Conservation (phyloP, 2,329 filamentous ascomycete genomes). For the Thielaviopsis punctulata region DNA sequence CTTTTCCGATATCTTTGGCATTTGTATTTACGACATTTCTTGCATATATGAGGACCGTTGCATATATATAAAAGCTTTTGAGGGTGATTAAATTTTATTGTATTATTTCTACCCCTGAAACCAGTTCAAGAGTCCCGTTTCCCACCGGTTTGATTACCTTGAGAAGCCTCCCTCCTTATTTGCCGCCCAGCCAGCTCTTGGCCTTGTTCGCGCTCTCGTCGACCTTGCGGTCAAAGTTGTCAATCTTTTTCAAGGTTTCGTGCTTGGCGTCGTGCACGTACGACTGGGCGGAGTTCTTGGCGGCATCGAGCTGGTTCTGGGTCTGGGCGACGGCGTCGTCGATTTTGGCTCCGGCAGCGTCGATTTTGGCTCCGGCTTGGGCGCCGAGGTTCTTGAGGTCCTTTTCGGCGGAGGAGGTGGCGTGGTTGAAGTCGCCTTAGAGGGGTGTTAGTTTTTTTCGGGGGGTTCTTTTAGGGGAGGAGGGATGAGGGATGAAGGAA, state of each 20-base stretch:
- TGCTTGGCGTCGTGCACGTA: conserved; percentile 46
- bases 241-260: conserved; percentile 52
- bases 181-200: conserved; percentile 78
- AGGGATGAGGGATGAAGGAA: neutral
- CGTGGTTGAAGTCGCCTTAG: conserved; percentile 58
- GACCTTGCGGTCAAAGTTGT: conserved; percentile 69
- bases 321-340: conserved; percentile 32
- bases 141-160: no score
- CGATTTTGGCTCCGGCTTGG: conserved; percentile 45
- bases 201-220: conserved; percentile 64
- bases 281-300: conserved; percentile 42
- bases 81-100: neutral
- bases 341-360: conserved; percentile 37
- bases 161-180: conserved; percentile 18
- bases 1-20: neutral
- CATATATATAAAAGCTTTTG: neutral
- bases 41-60: neutral
- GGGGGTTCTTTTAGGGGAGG: neutral
- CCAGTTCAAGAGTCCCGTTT: neutral
- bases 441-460: neutral
- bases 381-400: conserved; percentile 33
- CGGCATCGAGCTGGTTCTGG: conserved; percentile 42
- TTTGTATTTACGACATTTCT: neutral
- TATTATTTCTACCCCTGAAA: neutral
- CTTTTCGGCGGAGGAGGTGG: conserved; percentile 48